These are phyloP conservation scores for Colletotrichum navitas DNA, from an alignment of 2,329 filamentous ascomycete genomes.

Conservation along the genomic window DNA sequence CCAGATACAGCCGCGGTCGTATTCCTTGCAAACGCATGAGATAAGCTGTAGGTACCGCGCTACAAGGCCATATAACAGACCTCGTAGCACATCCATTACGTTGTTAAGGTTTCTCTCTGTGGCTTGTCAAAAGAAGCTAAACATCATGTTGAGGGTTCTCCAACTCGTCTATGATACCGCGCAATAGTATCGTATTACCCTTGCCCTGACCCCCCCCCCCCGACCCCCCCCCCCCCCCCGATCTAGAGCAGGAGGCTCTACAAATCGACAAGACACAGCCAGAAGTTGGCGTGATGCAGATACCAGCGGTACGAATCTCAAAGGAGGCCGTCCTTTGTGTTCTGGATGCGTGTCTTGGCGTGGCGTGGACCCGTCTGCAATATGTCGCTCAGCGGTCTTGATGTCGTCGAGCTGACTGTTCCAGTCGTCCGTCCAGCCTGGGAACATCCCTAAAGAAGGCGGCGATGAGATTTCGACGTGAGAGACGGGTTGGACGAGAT, in stretches of 20 bases:
- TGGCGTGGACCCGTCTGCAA: slow-evolving; percentile 45
- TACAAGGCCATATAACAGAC: no score
- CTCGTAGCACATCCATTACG: no score
- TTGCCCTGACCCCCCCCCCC: slow-evolving; percentile 54
- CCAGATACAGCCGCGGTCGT: slow-evolving; percentile 45
- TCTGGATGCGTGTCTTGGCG: slow-evolving; percentile 54
- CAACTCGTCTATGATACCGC: slow-evolving; percentile 46
- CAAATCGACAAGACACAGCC: slow-evolving; percentile 44
- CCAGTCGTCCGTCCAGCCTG: background rate
- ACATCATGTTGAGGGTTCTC: no score
- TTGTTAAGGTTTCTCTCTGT: no score
- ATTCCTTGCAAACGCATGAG: slow-evolving; percentile 1
- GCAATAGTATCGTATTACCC: slow-evolving; percentile 59
- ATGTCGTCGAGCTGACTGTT: background rate
- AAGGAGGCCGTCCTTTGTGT: slow-evolving; percentile 51
- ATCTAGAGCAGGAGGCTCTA: slow-evolving; percentile 52
- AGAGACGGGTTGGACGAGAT: slow-evolving; percentile 50
- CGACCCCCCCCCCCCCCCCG: slow-evolving; percentile 50
- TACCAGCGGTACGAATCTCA: slow-evolving; percentile 53
- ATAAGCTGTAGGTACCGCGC: slow-evolving; percentile 11
- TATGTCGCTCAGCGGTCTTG: background rate
- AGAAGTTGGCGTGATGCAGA: slow-evolving; percentile 47
- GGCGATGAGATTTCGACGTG: no score
- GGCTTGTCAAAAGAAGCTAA: no score
- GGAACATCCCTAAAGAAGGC: background rate